These are phyloP conservation scores for Lactarius quietus DNA, from an alignment of 768 basidiomycete genomes.

Conservation along the genomic window DNA sequence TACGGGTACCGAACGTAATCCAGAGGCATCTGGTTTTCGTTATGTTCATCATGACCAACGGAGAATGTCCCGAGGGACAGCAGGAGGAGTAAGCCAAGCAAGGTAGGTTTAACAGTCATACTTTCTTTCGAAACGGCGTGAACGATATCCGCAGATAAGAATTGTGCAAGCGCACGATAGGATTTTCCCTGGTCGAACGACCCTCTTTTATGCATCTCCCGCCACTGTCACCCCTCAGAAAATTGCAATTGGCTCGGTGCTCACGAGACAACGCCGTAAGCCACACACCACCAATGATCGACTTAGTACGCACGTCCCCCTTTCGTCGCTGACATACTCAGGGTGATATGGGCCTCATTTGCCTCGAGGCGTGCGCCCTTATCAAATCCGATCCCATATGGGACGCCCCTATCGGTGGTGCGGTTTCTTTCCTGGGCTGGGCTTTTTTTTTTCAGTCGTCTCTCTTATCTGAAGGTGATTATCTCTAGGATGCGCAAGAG, in stretches of 20 bases:
- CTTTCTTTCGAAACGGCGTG: background rate
- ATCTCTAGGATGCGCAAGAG: no score
- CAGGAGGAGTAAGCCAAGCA: conserved; percentile 4
- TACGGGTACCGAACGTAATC: conserved; percentile 66
- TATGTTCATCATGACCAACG: conserved; percentile 39
- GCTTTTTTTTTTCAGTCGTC: no score
- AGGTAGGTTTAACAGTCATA: conserved; percentile 6
- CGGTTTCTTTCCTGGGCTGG: background rate
- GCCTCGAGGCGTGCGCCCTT: conserved; percentile 19
- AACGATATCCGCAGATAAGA: background rate
- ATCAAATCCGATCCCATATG: background rate
- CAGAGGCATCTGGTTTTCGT: conserved; percentile 53
- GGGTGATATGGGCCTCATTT: background rate
- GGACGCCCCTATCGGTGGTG: background rate
- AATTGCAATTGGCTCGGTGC: background rate
- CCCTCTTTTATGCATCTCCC: conserved; percentile 19
- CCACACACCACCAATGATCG: conserved; percentile 2
- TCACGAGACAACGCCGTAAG: background rate
- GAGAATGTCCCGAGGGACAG: conserved; percentile 17
- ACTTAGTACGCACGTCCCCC: background rate
- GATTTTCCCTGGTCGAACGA: background rate
- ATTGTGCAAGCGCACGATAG: background rate
- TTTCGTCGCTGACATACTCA: conserved; percentile 7
- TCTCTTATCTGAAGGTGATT: no score
- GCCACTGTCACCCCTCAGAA: background rate